Base-by-base conservation (phyloP, 2,329 filamentous ascomycete genomes). In the Epichloe baconii region DNA sequence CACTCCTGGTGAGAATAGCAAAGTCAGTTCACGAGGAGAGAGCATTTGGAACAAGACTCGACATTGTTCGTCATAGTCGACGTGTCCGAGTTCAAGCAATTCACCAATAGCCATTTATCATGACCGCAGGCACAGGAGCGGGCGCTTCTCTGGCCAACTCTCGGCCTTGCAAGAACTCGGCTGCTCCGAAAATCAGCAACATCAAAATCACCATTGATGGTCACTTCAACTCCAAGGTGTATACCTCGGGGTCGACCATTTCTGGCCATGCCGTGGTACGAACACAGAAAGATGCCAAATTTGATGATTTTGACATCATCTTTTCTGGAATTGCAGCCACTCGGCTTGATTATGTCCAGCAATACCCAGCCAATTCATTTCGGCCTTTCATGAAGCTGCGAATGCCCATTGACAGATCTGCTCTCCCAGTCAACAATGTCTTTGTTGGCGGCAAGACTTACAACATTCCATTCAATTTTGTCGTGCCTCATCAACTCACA, bases 401-500 rank as follows among this genome's bases (percentile, higher is more conserved):
- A 50, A 79, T 80, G 72, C 77, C 77, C 10, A 66, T 80, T 19
- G 53, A 55, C 46, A 67, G 68, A n/a, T 67, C 68, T 1, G 60
- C 66, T 6, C 73, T 79, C 49, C 77, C 77, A 2, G 62, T 64
- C 7, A 65, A 71, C 19, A 66, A 71, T 36, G 58, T 77, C 34
- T 73, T 79, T 53, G 66, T 73, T 61, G 66, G 70, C n/a, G 74
- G 71, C 2, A 62, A 62, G 55, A 69, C 67, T 26, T 77, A 78
- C 62, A 69, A 59, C 14, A 62, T 81, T 23, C 77, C 77, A n/a
- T 78, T 81, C 66, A 65, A 77, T 65, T 81, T 81, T 56, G 72
- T 80, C 52, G 71, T 81, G 15, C 78, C 78, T n/a, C 68, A 69
- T 56, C 72, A 79, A 50, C 72, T 81, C 53, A 80, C 77, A 17